Conservation (phyloP, 169 alveolate species). For the Plasmodium ovale region DNA sequence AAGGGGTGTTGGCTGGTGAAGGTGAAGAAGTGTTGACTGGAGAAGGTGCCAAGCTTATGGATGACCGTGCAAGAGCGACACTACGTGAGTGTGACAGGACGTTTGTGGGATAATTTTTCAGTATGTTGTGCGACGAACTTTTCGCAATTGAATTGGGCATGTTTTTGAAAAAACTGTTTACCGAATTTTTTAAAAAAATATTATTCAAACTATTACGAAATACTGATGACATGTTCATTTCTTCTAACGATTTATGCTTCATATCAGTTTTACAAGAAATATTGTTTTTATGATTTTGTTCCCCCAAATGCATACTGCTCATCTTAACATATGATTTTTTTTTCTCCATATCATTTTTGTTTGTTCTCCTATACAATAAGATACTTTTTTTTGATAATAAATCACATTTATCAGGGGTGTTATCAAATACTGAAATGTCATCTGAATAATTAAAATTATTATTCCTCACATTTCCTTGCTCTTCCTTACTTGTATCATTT, state of each 20-base stretch:
- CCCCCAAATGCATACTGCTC: not conserved
- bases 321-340: not conserved
- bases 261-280: not conserved
- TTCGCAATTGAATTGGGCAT: not conserved
- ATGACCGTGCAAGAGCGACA: too few relatives aligned
- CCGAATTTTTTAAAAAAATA: conserved; percentile 5
- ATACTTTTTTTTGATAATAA: not conserved
- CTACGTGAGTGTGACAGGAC: too few relatives aligned
- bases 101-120: not conserved
- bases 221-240: too few relatives aligned
- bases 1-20: not conserved
- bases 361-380: not conserved
- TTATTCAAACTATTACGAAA: too few relatives aligned
- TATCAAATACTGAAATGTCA: not conserved
- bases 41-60: too few relatives aligned
- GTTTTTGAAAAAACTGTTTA: conserved; percentile 1
- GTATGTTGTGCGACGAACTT: not conserved
- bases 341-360: not conserved
- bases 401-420: not conserved
- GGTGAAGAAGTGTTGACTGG: too few relatives aligned
- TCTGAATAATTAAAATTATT: not conserved
- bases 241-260: too few relatives aligned
- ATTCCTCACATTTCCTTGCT: too few relatives aligned
- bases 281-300: not conserved
- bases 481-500: too few relatives aligned